Evolutionary conservation across 2,329 filamentous ascomycete species (phyloP).

Genomic region (Trichoderma harzianum): DNA sequence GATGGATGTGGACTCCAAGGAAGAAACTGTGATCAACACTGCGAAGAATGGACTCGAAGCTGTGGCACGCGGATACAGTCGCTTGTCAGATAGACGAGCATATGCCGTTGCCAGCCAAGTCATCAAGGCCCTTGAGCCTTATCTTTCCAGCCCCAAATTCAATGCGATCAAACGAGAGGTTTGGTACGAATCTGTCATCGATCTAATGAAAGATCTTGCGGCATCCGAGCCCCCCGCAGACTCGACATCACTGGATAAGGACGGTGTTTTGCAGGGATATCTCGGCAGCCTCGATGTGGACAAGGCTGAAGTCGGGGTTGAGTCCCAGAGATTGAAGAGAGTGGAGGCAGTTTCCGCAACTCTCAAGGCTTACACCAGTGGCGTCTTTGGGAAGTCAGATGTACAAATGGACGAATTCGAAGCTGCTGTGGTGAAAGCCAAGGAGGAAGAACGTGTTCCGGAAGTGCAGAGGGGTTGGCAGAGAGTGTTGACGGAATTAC

Average conservation of each 20-base stretch:
- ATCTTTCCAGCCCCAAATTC: slow-evolving; percentile 38
- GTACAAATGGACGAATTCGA: slow-evolving; percentile 30
- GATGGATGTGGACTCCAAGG: slow-evolving; percentile 66
- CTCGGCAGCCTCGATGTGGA: slow-evolving; percentile 47
- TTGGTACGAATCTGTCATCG: slow-evolving; percentile 50
- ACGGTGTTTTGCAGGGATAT: slow-evolving; percentile 35
- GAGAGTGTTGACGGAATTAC: slow-evolving; percentile 33
- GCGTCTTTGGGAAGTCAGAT: slow-evolving; percentile 38
- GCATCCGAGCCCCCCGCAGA: slow-evolving; percentile 24
- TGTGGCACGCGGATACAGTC: slow-evolving; percentile 48
- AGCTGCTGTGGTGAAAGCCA: slow-evolving; percentile 34
- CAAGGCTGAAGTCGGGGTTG: slow-evolving; percentile 45
- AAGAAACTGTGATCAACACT: slow-evolving; percentile 42
- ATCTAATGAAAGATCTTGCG: slow-evolving; percentile 44
- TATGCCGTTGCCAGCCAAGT: slow-evolving; percentile 40
- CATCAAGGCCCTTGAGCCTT: slow-evolving; percentile 39
- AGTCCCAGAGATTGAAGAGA: slow-evolving; percentile 48
- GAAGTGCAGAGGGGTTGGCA: slow-evolving; percentile 46
- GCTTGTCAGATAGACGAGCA: slow-evolving; percentile 35
- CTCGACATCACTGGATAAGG: slow-evolving; percentile 19
- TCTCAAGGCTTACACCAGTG: slow-evolving; percentile 40
- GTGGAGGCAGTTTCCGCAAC: slow-evolving; percentile 45
- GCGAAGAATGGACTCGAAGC: slow-evolving; percentile 51
- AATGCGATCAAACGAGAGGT: slow-evolving; percentile 45
- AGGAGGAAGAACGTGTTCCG: slow-evolving; percentile 41